Percentiles rank a stretch among this genome's conserved stretches.
Evolutionary conservation across 257 asterid species (phyloP).

Genomic region (Osmanthus fragrans): DNA sequence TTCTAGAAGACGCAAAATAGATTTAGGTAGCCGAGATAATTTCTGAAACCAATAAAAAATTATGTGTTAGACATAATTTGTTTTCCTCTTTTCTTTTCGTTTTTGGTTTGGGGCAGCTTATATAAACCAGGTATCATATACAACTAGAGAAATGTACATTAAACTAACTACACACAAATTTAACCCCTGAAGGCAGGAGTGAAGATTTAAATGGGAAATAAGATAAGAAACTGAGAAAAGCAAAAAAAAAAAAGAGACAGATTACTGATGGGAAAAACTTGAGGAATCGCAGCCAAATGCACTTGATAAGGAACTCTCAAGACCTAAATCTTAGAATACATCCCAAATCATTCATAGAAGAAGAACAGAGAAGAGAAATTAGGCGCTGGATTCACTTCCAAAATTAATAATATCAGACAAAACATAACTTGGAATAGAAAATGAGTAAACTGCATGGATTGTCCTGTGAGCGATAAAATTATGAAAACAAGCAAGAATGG

Average conservation of each 20-base stretch:
- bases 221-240: background rate
- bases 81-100: background rate
- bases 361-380: background rate
- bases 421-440: background rate
- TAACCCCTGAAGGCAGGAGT: background rate
- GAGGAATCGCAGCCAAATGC: background rate
- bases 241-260: background rate
- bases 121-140: background rate
- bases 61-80: background rate
- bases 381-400: background rate
- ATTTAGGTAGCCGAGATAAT: conserved; percentile 83
- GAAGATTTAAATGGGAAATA: conserved; percentile 1
- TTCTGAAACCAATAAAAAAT: conserved; percentile 52
- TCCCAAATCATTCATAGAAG: background rate
- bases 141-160: background rate
- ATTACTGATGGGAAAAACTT: background rate
- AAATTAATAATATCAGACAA: conserved; percentile 2
- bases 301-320: background rate
- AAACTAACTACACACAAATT: background rate
- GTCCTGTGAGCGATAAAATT: conserved; percentile 1
- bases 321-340: background rate
- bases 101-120: background rate
- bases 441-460: conserved; percentile 3
- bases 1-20: conserved; percentile 86
- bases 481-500: conserved; percentile 10